Evolutionary conservation across 2,329 filamentous ascomycete species (phyloP), one percentile per base, ranked within the genome.

Genomic region (Myriangium duriaei): DNA sequence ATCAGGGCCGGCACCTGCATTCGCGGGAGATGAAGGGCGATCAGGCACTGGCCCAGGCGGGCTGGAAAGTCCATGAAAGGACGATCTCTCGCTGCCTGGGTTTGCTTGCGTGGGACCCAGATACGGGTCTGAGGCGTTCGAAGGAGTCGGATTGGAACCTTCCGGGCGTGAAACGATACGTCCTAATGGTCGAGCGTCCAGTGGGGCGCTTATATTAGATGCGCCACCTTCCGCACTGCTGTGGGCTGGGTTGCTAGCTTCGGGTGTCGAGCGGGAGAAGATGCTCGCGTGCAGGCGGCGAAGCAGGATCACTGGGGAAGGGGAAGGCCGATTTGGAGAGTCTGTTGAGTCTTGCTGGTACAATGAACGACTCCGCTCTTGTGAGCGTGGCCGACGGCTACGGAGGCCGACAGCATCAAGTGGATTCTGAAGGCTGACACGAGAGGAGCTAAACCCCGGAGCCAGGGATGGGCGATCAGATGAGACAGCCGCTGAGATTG

Each of bases 401-500:
- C 21, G 21, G 21, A 26, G 7, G 21, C 7, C n/a, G 21, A 7
- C 21, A 7, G 21, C 21, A n/a, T 26, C 21, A 7, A n/a, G 21
- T 7, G 7, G 21, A n/a, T 26, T n/a, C n/a, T 26, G 21, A n/a
- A n/a, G 7, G 7, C 7, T 7, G n/a, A n/a, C 21, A n/a, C 21
- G 21, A n/a, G 21, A 26, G 4, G 35, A 37, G 5, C 21, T 30
- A 3, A 31, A 19, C 11, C 3, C 18, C 4, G 34, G 18, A 4
- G 34, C 29, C 5, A 32, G 18, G 5, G 51, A 51, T n/a, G 47
- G 48, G 10, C 55, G 45, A 17, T 56, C 60, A 4, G 56, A 62
- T 37, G 63, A 72, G n/a, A 65, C 45, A 16, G 63, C 67, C 18
- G 61, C 61, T 4, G 74, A 77, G 13, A 84, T 55, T 0, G 76